Conservation (phyloP, 2,329 filamentous ascomycete species). For the Paecilomyces dactylethromorphus region DNA sequence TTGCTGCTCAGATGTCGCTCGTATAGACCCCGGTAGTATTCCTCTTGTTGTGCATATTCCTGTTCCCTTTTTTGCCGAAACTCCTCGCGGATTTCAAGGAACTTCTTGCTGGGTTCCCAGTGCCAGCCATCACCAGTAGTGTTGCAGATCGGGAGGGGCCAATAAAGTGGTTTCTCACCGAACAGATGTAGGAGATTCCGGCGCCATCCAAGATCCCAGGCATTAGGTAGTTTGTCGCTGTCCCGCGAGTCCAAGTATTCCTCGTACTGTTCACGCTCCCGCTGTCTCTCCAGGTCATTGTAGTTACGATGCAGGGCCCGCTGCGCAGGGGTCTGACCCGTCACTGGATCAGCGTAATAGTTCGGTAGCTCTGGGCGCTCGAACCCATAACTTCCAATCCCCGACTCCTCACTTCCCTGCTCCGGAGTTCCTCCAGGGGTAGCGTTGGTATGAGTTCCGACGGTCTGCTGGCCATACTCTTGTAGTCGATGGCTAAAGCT, state of each 20-base stretch:
- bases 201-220: conserved; percentile 82
- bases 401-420: conserved; percentile 67
- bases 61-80: conserved; percentile 23
- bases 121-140: conserved; percentile 89
- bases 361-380: not conserved
- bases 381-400: conserved; percentile 8
- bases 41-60: conserved; percentile 21
- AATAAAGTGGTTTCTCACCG: conserved; percentile 64
- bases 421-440: conserved; percentile 72
- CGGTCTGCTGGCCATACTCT: conserved; percentile 63
- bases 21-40: conserved; percentile 29
- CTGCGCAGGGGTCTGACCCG: conserved; percentile 37
- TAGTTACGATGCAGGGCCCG: conserved; percentile 41
- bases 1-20: conserved; percentile 26
- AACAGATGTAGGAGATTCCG: conserved; percentile 78
- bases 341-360: conserved; percentile 7
- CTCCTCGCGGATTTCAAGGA: conserved; percentile 55
- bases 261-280: conserved; percentile 63
- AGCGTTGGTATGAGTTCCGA: conserved; percentile 75
- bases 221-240: conserved; percentile 79
- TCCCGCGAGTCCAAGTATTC: conserved; percentile 87
- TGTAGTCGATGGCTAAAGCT: conserved; percentile 42
- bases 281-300: conserved; percentile 54
- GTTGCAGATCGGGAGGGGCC: conserved; percentile 74
- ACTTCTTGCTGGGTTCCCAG: conserved; percentile 80